Conservation (phyloP, 2,329 filamentous ascomycete species). For the Fusarium sublunatum region DNA sequence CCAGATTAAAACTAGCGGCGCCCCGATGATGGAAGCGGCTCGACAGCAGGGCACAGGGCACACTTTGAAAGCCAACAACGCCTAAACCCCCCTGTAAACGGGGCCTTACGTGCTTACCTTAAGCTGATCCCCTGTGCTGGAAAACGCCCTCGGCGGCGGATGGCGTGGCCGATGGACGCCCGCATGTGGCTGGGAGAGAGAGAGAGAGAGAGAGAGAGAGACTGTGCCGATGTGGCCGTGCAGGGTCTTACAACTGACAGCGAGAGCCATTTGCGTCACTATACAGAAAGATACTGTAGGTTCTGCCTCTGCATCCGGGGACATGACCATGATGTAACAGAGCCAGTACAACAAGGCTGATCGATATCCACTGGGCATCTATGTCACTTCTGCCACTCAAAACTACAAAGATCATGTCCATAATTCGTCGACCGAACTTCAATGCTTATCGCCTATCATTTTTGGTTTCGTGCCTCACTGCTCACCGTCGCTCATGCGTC, state of each 20-base stretch:
- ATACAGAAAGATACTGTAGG: conserved; percentile 5
- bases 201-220: too few species aligned
- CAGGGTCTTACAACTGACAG: conserved; percentile 27
- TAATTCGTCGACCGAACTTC: conserved; percentile 1
- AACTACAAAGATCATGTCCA: background rate
- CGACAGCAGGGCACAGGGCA: conserved; percentile 19
- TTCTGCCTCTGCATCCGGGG: conserved; percentile 17
- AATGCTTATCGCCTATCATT: conserved; percentile 11
- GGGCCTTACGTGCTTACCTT: conserved; percentile 16
- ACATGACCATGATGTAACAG: conserved; percentile 33
- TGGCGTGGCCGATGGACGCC: conserved; percentile 34
- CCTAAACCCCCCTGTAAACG: conserved; percentile 22
- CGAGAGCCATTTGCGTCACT: conserved; percentile 40
- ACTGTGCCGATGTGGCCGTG: conserved; percentile 15
- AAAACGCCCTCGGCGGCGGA: conserved; percentile 29
- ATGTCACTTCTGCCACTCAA: background rate
- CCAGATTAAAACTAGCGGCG: conserved; percentile 40
- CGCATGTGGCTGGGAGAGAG: conserved; percentile 34
- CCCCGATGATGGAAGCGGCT: conserved; percentile 43
- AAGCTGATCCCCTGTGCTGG: conserved; percentile 18
- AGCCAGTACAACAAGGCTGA: conserved; percentile 21
- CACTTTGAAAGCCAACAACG: conserved; percentile 20
- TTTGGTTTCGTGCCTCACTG: conserved; percentile 6
- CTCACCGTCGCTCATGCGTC: conserved; percentile 12
- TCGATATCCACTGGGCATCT: conserved; percentile 20